phyloP scores from a whole-genome alignment of 2,329 filamentous ascomycete genomes.

The Diaporthe eres region DNA sequence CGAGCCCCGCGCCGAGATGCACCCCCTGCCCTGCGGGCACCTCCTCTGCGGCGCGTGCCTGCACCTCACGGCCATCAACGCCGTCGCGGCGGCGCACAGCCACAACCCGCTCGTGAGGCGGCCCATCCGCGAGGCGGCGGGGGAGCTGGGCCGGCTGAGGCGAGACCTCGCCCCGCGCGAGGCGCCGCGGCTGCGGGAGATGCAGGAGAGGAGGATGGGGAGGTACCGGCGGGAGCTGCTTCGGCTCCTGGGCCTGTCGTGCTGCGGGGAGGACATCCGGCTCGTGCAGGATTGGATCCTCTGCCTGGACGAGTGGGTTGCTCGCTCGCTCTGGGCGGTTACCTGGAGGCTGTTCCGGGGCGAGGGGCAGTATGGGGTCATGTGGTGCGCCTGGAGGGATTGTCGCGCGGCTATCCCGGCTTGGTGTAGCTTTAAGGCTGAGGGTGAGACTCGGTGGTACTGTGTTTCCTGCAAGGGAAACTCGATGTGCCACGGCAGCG shows the following conservation, averaged over 20 bases:
- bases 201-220: neutral
- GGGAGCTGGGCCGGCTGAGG: neutral
- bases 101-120: rapidly evolving
- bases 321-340: neutral
- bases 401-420: neutral
- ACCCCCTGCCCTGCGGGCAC: neutral
- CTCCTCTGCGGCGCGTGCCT: neutral
- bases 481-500: neutral
- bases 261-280: neutral
- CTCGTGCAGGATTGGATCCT: neutral
- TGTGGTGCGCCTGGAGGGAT: neutral
- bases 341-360: neutral
- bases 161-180: neutral
- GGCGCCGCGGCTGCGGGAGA: neutral
- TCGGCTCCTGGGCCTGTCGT: neutral
- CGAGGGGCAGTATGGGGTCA: rapidly evolving
- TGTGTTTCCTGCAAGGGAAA: neutral
- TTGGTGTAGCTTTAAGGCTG: neutral
- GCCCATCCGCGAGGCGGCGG: neutral
- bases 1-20: neutral
- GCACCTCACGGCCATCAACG: neutral
- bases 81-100: neutral
- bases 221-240: neutral
- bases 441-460: neutral
- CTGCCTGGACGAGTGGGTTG: neutral